These are phyloP conservation scores for Vitis cinerea DNA, from an alignment of 164 flowering plant genomes.

Conservation along the genomic window DNA sequence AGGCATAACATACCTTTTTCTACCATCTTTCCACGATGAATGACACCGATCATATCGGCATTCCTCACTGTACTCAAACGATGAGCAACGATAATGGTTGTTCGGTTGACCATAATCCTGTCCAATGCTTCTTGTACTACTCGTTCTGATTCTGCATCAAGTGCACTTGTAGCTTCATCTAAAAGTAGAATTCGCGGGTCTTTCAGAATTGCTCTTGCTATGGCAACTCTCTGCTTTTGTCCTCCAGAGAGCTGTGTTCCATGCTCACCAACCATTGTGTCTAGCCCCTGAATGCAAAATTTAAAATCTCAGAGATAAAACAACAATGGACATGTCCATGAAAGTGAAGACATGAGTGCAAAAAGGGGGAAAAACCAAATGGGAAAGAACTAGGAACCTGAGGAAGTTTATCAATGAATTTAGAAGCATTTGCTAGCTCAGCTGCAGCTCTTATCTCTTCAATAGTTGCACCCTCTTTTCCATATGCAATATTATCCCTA, in stretches of 20 bases:
- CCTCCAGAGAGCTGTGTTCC: conserved; percentile 64
- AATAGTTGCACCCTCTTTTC: conserved; percentile 50
- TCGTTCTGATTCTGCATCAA: conserved; percentile 63
- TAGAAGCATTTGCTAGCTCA: conserved; percentile 54
- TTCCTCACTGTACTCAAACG: conserved; percentile 54
- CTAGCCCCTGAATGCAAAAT: conserved; percentile 35
- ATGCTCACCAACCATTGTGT: conserved; percentile 55
- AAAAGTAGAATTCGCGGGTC: conserved; percentile 53
- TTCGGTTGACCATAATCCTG: conserved; percentile 44
- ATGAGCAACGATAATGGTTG: conserved; percentile 59
- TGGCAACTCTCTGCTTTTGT: conserved; percentile 62
- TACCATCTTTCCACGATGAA: conserved; percentile 49
- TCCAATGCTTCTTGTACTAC: conserved; percentile 59
- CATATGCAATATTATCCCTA: conserved; percentile 55
- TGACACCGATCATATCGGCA: conserved; percentile 51
- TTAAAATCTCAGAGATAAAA: neutral
- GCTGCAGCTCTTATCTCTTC: conserved; percentile 48
- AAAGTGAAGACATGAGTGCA: no score
- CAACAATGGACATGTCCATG: no score
- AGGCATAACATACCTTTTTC: conserved; percentile 38
- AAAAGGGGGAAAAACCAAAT: neutral
- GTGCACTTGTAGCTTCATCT: conserved; percentile 68
- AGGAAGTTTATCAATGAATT: conserved; percentile 41
- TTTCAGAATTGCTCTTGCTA: conserved; percentile 58
- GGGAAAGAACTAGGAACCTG: conserved; percentile 26